phyloP scores from a whole-genome alignment of 2,329 filamentous ascomycete genomes.

The Cryphonectria parasitica region DNA sequence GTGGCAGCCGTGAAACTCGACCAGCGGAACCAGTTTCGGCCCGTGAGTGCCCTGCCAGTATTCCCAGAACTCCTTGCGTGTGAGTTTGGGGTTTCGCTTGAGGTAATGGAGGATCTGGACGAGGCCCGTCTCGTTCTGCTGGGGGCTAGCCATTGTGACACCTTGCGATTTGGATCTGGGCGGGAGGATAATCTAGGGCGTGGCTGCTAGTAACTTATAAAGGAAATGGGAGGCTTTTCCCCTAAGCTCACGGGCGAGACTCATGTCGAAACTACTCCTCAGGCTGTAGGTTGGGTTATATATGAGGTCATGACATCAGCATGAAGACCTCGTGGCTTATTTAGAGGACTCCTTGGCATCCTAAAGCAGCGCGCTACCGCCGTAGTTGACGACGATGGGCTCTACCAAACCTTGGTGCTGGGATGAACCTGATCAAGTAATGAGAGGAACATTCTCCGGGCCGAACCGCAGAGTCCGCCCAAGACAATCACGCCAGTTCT shows the following conservation, averaged over 20 bases:
- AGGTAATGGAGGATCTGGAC: conserved; percentile 9
- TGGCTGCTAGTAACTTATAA: neutral
- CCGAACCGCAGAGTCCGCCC: neutral
- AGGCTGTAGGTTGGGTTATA: neutral
- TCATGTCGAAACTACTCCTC: neutral
- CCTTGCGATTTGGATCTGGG: neutral
- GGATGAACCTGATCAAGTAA: neutral
- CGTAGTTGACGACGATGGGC: neutral
- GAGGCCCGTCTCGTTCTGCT: neutral
- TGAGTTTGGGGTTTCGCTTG: neutral
- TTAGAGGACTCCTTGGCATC: neutral
- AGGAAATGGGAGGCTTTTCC: neutral
- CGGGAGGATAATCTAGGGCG: neutral
- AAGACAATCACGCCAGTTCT: neutral
- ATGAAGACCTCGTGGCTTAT: neutral
- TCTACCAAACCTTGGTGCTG: neutral
- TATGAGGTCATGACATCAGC: neutral
- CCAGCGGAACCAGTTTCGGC: conserved; percentile 11
- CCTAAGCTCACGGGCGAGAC: neutral
- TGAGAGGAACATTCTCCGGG: neutral
- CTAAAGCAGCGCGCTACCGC: neutral
- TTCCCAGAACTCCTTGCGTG: conserved; percentile 1
- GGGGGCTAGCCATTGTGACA: neutral
- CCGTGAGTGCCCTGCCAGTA: conserved; percentile 4
- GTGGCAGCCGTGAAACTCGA: conserved; percentile 3